Conservation (phyloP, 257 asterid species). For the Haberlea rhodopensis region DNA sequence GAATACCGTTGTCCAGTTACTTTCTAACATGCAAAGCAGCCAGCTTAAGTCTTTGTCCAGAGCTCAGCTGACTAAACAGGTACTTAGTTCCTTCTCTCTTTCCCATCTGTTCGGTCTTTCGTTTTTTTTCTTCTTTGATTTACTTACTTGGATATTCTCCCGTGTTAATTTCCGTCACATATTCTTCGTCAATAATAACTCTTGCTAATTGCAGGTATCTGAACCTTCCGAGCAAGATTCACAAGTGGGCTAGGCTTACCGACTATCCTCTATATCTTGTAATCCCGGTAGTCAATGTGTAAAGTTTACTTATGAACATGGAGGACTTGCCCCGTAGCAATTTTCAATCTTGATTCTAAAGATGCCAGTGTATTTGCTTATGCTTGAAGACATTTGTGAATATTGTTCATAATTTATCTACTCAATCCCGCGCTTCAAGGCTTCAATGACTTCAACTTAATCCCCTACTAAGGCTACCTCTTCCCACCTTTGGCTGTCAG, state of each 20-base stretch:
- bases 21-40: slow-evolving; percentile 65
- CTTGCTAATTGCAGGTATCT: not conserved
- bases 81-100: slow-evolving; percentile 18
- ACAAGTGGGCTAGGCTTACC: not conserved
- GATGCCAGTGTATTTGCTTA: not conserved
- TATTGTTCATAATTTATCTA: too few relatives aligned
- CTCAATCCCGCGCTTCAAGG: too few relatives aligned
- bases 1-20: slow-evolving; percentile 71
- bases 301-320: not conserved
- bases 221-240: not conserved
- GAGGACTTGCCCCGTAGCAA: not conserved
- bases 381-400: too few relatives aligned
- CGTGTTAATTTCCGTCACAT: too few relatives aligned
- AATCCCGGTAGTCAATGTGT: too few relatives aligned
- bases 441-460: too few relatives aligned
- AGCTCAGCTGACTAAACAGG: slow-evolving; percentile 46
- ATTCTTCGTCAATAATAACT: too few relatives aligned
- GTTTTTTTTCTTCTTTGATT: not conserved
- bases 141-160: not conserved
- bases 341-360: not conserved
- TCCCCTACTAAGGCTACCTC: too few relatives aligned
- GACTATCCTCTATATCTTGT: too few relatives aligned
- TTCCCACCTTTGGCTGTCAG: too few relatives aligned
- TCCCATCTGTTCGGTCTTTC: not conserved
- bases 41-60: slow-evolving; percentile 60